Conservation (phyloP, 495 filamentous ascomycete genomes). For the Penicillium odoratum region DNA sequence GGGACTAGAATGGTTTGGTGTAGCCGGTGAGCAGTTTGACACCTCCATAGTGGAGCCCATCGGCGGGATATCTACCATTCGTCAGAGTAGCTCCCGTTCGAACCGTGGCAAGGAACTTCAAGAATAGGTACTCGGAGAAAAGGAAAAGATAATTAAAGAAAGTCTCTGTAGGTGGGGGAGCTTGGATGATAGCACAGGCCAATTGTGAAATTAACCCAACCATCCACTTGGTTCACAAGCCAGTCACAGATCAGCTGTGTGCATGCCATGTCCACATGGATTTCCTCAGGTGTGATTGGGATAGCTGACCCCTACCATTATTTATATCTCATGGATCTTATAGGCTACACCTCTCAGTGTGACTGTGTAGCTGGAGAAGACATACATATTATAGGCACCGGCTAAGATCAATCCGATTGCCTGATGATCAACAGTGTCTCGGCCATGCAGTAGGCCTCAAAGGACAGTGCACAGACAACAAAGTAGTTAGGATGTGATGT, state of each 20-base stretch:
- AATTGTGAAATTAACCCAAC: background rate
- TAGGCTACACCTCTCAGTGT: background rate
- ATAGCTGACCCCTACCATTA: background rate
- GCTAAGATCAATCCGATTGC: background rate
- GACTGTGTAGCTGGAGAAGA: background rate
- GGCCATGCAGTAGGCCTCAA: background rate
- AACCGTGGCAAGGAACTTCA: constrained; percentile 7
- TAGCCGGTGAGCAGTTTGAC: constrained; percentile 25
- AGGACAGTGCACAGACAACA: constrained; percentile 1
- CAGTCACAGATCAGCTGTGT: constrained; percentile 2
- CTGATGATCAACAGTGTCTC: background rate
- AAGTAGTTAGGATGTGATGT: background rate
- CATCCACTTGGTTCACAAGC: background rate
- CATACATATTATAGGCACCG: background rate
- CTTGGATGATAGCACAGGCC: constrained; percentile 2
- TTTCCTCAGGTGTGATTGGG: constrained; percentile 2
- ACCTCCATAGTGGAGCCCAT: constrained; percentile 5
- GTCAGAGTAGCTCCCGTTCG: constrained; percentile 11
- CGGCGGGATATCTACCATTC: background rate
- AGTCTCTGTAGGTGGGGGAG: constrained; percentile 8
- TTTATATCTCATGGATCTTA: background rate
- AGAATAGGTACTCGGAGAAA: constrained; percentile 13
- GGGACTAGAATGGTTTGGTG: constrained; percentile 4
- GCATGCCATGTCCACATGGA: constrained; percentile 15
- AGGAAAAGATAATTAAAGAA: background rate